Conservation (phyloP, 768 basidiomycete species). For the Boletus rufocinnamomeus region DNA sequence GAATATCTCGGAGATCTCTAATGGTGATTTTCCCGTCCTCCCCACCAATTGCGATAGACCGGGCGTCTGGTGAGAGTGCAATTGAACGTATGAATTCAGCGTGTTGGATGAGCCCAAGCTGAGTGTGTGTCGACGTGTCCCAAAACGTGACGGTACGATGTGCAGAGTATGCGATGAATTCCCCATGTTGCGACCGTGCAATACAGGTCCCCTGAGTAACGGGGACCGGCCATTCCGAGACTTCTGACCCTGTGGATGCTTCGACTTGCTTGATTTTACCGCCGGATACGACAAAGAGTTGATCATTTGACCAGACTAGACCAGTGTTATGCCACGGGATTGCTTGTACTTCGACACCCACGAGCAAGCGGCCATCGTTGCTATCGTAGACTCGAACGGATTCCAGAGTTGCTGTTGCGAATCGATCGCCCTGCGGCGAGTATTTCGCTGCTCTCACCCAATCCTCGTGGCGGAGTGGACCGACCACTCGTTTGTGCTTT, state of each 20-base stretch:
- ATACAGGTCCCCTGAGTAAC: neutral
- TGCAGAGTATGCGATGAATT: neutral
- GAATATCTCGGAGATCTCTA: neutral
- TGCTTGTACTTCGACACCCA: neutral
- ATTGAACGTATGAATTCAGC: neutral
- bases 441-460: neutral
- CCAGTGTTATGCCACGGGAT: neutral
- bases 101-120: neutral
- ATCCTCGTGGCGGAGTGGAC: neutral
- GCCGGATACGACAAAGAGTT: conserved; percentile 1
- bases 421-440: neutral
- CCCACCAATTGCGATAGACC: neutral
- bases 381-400: neutral
- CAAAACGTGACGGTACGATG: neutral
- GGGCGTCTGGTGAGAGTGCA: neutral
- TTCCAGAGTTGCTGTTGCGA: neutral
- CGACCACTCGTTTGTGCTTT: neutral
- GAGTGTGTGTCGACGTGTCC: neutral
- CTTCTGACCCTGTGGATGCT: neutral
- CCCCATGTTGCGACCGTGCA: neutral
- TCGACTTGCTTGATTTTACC: neutral
- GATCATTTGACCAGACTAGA: conserved; percentile 3
- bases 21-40: neutral
- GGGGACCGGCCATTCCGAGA: neutral
- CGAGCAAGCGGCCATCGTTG: neutral